phyloP scores from a whole-genome alignment of 192 early-diverging fungal species.

The Pecoramyces ruminantium region DNA sequence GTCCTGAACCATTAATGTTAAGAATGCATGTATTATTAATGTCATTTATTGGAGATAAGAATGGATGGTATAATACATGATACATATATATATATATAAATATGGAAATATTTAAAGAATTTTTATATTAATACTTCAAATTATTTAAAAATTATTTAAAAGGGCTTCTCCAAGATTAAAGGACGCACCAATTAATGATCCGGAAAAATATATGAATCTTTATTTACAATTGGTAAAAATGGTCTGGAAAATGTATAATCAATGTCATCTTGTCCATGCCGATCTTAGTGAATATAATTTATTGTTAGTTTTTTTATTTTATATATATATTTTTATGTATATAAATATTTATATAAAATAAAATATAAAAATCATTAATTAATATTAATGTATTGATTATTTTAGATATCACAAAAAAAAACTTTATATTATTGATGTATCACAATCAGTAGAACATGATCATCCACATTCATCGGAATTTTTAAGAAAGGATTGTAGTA shows the following conservation, averaged over 20 bases:
- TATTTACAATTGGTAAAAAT: slow-evolving; percentile 74
- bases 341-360: too few relatives aligned
- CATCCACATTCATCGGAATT: slow-evolving; percentile 94
- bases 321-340: too few relatives aligned
- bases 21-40: slow-evolving; percentile 90
- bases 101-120: neutral
- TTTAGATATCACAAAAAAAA: slow-evolving; percentile 54
- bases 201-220: slow-evolving; percentile 46
- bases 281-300: slow-evolving; percentile 98
- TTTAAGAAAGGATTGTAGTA: slow-evolving; percentile 82
- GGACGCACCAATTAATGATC: slow-evolving; percentile 64
- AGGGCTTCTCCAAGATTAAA: slow-evolving; percentile 85
- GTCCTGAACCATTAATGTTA: slow-evolving; percentile 71
- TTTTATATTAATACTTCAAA: too few relatives aligned
- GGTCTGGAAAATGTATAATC: slow-evolving; percentile 82
- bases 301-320: slow-evolving; percentile 50
- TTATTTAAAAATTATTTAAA: too few relatives aligned
- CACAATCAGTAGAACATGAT: slow-evolving; percentile 96
- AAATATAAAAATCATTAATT: too few relatives aligned
- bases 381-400: neutral
- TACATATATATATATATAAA: neutral
- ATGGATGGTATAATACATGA: slow-evolving; percentile 45
- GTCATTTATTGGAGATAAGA: slow-evolving; percentile 78
- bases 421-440: slow-evolving; percentile 92
- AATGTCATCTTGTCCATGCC: slow-evolving; percentile 86